Conservation (phyloP, 2,329 filamentous ascomycete genomes). For the Zalaria sp. region DNA sequence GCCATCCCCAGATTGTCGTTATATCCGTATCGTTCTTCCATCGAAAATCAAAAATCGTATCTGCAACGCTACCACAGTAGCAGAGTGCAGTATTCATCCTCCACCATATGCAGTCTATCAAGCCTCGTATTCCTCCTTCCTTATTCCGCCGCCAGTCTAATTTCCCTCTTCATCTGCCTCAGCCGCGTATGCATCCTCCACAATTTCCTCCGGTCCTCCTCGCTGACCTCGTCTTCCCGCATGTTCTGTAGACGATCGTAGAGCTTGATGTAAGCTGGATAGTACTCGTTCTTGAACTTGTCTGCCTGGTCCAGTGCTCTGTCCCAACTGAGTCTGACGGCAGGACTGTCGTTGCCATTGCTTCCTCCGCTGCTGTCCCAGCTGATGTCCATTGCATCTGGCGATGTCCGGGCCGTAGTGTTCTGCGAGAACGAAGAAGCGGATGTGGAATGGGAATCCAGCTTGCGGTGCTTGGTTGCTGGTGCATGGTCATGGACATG, state of each 20-base stretch:
- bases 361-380: slow-evolving; percentile 10
- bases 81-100: background rate
- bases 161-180: slow-evolving; percentile 44
- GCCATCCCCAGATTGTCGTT: no score
- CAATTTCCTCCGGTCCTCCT: slow-evolving; percentile 36
- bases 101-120: no score
- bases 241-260: slow-evolving; percentile 29
- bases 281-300: slow-evolving; percentile 40
- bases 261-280: slow-evolving; percentile 42
- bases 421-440: slow-evolving; percentile 2
- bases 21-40: no score
- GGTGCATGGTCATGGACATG: slow-evolving; percentile 9
- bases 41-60: no score
- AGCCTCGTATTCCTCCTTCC: no score
- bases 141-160: slow-evolving; percentile 22
- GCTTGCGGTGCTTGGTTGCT: slow-evolving; percentile 18
- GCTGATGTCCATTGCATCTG: background rate
- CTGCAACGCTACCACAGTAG: no score
- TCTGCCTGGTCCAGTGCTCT: slow-evolving; percentile 25
- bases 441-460: slow-evolving; percentile 16
- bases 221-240: slow-evolving; percentile 10
- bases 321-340: slow-evolving; percentile 15
- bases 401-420: slow-evolving; percentile 3
- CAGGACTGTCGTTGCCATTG: slow-evolving; percentile 11
- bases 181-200: slow-evolving; percentile 39